Conservation (phyloP, 805 yeast species). For the Kockiozyma suomiensis region DNA sequence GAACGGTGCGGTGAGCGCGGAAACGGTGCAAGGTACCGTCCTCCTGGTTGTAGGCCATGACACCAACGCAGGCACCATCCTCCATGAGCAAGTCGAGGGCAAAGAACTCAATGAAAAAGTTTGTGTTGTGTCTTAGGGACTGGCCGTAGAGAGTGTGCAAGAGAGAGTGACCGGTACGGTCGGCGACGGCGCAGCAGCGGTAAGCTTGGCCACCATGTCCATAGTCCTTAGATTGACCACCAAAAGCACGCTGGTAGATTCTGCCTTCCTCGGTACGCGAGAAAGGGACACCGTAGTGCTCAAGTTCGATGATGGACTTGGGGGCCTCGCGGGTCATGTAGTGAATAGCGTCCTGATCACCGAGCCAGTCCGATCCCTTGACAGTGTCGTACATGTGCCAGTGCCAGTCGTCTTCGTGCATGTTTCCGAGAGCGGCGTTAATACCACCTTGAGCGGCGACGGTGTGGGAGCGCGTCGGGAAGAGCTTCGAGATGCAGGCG, state of each 20-base stretch:
- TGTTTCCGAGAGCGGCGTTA: conserved; percentile 97
- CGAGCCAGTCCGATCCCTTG: conserved; percentile 99
- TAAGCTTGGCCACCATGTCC: conserved; percentile 99
- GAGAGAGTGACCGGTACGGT: conserved; percentile 97
- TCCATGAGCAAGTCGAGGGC: conserved; percentile 94
- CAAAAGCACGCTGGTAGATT: conserved; percentile 98
- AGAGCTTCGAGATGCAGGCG: conserved; percentile 94
- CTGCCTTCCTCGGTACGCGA: conserved; percentile 96
- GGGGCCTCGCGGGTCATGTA: conserved; percentile 99
- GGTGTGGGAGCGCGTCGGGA: conserved; percentile 98
- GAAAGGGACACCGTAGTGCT: conserved; percentile 98
- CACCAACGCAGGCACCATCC: conserved; percentile 95
- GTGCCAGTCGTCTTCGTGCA: conserved; percentile 98
- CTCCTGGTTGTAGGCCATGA: conserved; percentile 96
- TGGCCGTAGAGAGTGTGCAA: conserved; percentile 96
- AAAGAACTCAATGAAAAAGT: conserved; percentile 95
- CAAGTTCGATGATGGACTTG: conserved; percentile 90
- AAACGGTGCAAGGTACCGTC: conserved; percentile 98
- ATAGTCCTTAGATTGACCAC: conserved; percentile 93
- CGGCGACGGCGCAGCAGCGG: conserved; percentile 99
- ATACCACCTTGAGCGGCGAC: conserved; percentile 99
- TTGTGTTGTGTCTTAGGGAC: conserved; percentile 94
- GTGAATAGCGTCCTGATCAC: conserved; percentile 99
- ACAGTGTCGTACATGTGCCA: conserved; percentile 99
- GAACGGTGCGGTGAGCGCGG: conserved; percentile 92